phyloP scores from a whole-genome alignment of 1,284 basidiomycete species.

The Cryptococcus sp. region DNA sequence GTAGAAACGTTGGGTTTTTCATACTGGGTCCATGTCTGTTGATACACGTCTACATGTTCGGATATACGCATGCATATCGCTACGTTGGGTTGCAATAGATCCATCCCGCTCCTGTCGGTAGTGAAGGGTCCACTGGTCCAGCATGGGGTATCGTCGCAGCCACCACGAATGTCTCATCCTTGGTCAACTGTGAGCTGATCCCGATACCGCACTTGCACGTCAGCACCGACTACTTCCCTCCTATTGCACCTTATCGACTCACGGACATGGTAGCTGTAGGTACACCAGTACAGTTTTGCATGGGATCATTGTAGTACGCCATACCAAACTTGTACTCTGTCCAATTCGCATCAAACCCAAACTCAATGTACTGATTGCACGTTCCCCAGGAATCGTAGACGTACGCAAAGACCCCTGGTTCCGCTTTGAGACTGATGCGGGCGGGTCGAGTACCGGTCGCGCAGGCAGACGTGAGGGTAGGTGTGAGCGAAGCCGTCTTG shows the following conservation, averaged over 20 bases:
- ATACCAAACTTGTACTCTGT: not conserved
- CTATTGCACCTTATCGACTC: no score
- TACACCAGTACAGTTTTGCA: not conserved
- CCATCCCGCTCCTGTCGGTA: not conserved
- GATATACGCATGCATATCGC: no score
- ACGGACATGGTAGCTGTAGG: not conserved
- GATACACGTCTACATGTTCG: no score
- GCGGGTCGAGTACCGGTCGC: not conserved
- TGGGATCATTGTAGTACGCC: conserved; percentile 1
- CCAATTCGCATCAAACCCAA: not conserved
- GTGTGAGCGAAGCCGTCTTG: not conserved
- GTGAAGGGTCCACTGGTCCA: not conserved
- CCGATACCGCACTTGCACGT: not conserved
- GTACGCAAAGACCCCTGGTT: conserved; percentile 1
- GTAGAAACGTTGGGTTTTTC: no score
- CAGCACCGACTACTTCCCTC: no score
- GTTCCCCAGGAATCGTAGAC: not conserved
- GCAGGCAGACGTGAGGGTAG: not conserved
- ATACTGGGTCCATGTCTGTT: no score
- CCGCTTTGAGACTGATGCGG: not conserved
- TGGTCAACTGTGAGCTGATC: not conserved
- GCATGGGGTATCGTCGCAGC: not conserved
- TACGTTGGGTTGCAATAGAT: not conserved
- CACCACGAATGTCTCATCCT: not conserved
- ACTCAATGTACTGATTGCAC: conserved; percentile 1